Evolutionary conservation across 2,329 filamentous ascomycete genomes (phyloP).

Genomic region (Cadophora malorum): DNA sequence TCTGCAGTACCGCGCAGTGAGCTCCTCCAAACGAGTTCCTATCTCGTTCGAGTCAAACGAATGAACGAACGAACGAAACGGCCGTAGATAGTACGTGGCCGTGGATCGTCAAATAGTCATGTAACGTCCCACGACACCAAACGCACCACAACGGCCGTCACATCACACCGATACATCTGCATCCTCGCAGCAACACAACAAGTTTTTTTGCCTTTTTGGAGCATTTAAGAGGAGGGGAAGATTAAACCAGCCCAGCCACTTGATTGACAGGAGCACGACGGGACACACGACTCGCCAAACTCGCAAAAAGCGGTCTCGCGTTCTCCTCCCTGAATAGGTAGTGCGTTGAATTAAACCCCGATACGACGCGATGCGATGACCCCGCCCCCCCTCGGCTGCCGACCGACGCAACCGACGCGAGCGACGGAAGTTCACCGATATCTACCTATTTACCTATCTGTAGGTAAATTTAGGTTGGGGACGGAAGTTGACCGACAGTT

Average conservation of each 20-base stretch:
- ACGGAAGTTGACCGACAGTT: neutral
- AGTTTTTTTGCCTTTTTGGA: neutral
- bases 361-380: neutral
- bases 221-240: neutral
- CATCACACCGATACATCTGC: neutral
- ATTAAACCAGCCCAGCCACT: neutral
- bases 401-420: neutral
- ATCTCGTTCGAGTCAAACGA: neutral
- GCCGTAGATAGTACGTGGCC: neutral
- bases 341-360: conserved; percentile 4
- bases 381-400: neutral
- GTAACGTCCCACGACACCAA: conserved; percentile 5
- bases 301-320: neutral
- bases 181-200: neutral
- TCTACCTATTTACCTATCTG: no score
- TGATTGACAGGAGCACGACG: no score
- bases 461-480: no score
- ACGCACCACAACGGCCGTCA: neutral
- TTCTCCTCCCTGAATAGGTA: conserved; percentile 7
- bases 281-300: neutral
- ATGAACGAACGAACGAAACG: neutral
- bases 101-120: neutral
- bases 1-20: neutral
- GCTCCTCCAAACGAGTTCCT: neutral
- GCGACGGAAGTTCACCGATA: no score